Percentiles rank a stretch among this genome's conserved stretches.
Evolutionary conservation across 129 eudicot species (phyloP).

Genomic region (Rutidosis leptorrhynchoides): DNA sequence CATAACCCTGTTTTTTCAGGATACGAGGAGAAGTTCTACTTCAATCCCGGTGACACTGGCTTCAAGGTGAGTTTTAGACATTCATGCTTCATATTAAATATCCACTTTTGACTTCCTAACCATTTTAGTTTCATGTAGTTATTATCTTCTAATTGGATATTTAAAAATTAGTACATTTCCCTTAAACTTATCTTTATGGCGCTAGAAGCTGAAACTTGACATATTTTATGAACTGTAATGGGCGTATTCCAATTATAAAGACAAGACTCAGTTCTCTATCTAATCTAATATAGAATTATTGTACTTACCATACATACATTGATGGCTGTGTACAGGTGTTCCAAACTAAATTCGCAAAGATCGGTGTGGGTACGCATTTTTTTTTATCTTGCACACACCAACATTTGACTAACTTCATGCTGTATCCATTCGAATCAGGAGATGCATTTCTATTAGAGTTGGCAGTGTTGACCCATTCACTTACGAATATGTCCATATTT

Average conservation of each 20-base stretch:
- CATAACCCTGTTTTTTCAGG: conserved; percentile 44
- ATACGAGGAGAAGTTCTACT: conserved; percentile 92
- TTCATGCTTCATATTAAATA: conserved; percentile 18
- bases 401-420: conserved; percentile 13
- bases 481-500: background rate
- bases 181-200: background rate
- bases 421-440: conserved; percentile 6
- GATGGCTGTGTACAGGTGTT: conserved; percentile 62
- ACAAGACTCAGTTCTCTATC: background rate
- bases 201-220: conserved; percentile 5
- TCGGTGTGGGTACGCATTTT: conserved; percentile 79
- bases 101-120: conserved; percentile 17
- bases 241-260: background rate
- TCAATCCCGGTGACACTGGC: conserved; percentile 98
- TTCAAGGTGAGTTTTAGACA: conserved; percentile 61
- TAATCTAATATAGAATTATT: background rate
- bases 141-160: background rate
- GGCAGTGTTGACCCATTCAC: conserved; percentile 14
- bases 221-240: background rate
- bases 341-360: conserved; percentile 85
- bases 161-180: background rate
- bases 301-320: conserved; percentile 21
- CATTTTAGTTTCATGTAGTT: background rate
- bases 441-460: background rate
- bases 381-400: conserved; percentile 15